Evolutionary conservation across 139 green algal species (phyloP), one percentile per base, ranked within the genome.

Genomic region (Chlorella sp.): DNA sequence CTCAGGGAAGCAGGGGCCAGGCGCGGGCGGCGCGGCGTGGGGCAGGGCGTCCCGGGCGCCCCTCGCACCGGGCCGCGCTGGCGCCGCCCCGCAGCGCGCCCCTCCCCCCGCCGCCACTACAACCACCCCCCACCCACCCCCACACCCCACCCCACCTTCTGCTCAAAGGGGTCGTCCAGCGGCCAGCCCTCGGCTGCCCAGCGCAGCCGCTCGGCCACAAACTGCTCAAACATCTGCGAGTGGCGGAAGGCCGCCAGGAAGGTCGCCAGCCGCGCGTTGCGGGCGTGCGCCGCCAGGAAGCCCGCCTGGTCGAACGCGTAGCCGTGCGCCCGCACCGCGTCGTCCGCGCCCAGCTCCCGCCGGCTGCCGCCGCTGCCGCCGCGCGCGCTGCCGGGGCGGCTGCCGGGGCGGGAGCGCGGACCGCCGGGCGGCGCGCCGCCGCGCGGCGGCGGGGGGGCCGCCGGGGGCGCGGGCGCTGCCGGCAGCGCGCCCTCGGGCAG

Each of bases 181-280:
- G 43, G 40, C 40, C 69, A 80, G 0, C 58, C 63, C 68, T 73
- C 58, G 1, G 85, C 66, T 6, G 80, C 81, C 77, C 90, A 66
- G 63, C 68, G 33, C 19, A 94, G 74, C 21, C 90, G 80, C 79
- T 95, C 87, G 29, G 83, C 83, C 9, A 95, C 71, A 46, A 93
- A 94, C 76, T 93, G 80, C 58, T 92, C 86, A 53, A 87, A 93
- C 87, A 95, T 77, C 87, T 95, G 89, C 68, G 85, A 92, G 78
- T 93, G 87, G 7, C 90, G 83, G 53, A 95, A 83, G 46, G 76
- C 21, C 1, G 60, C 27, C 31, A 93, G 73, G 67, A 95, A 93
- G 3, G 62, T 31, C 19, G 78, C 65, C 3, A 88, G 76, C 56
- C 76, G 58, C 17, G 87, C 79, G 38, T 81, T 90, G 58, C 81